Evolutionary conservation across 2,329 filamentous ascomycete genomes (phyloP), one percentile per base, ranked within the genome.

Genomic region (Arthroderma sp.): DNA sequence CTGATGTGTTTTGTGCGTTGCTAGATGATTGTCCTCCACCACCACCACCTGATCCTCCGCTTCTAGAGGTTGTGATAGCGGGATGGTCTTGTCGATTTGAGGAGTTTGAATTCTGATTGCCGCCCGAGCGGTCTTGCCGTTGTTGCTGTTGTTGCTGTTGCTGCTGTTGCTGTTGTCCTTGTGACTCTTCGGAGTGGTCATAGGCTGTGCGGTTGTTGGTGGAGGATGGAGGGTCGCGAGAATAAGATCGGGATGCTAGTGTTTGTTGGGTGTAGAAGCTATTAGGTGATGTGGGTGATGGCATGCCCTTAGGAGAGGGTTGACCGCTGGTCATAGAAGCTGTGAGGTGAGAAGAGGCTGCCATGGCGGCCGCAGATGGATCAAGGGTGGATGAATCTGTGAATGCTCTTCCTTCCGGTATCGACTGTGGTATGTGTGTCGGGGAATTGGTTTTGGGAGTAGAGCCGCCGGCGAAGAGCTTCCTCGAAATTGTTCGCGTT

Each of bases 401-500:
- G 59, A 73, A 68, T 79, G 82, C 67, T 82, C 85, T 73, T 76
- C 80, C 69, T 68, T 89, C 85, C 66, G 87, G 84, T 51, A 81
- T 80, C 7, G 81, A 80, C 68, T 71, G 71, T 23, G 86, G 86
- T 56, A 85, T 74, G 66, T 86, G 82, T 41, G 86, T 88, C 1
- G 87, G 87, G 17, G 87, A 91, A 57, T 79, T 79, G 65, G 81
- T 88, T 72, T 89, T 90, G n/a, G 87, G 84, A 21, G 83, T 83
- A 47, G 81, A 77, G 44, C 85, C 85, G 44, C 87, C 81, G 62
- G 86, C 80, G 62, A 76, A 73, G 19, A 87, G 80, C 72, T 86
- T 87, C 68, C 88, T 87, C 53, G 86, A 89, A 66, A 87, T 88
- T 58, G 87, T 84, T 61, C 87, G 78, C 62, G 85, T 85, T 57